Evolutionary conservation across 2,329 filamentous ascomycete genomes (phyloP), one percentile per base, ranked within the genome.

Genomic region (Colletotrichum ledebouriae): DNA sequence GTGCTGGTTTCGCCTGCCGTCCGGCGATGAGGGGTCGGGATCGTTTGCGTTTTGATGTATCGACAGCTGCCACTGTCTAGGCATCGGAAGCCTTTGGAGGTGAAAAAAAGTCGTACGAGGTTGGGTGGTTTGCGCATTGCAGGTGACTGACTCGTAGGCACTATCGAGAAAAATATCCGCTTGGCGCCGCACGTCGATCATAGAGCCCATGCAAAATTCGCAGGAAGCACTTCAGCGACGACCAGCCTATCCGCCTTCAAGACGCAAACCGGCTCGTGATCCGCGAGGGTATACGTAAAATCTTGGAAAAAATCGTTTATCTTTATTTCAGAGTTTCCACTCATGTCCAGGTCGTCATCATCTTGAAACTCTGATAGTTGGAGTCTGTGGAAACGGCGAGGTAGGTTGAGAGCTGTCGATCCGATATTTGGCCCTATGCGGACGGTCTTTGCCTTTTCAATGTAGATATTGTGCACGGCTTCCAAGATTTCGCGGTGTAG

Each of bases 1-100:
- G 59, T 61, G 58, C 58, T 52, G 47, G 58, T 42, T 60, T 60
- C 52, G 58, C 44, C 58, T 41, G 29, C 58, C 46, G 58, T 33
- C 12, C 39, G 46, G 37, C 33, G 47, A 60, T 15, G 59, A 61
- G 59, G 44, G 47, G 59, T 61, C 37, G 59, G 52, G 25, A 20
- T 50, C 44, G 52, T 58, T 63, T 67, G 53, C 64, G 52, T n/a
- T 58, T 58, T 58, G 44, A 11, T 52, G 49, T 20, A 50, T 59
- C 25, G 41, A 46, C 59, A 58, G 52, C 44, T 67, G 60, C 44
- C 39, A 63, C 13, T 41, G 17, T 46, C 64, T 67, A 63, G 59
- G 64, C 64, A 67, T 67, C 59, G 59, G 59, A 64, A 63, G 59
- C 59, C 53, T 9, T 67, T 64, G 64, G 53, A 55, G 56, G 57